These are phyloP conservation scores for Aspergillus versicolor DNA, from an alignment of 2,329 filamentous ascomycete species.

Conservation along the genomic window DNA sequence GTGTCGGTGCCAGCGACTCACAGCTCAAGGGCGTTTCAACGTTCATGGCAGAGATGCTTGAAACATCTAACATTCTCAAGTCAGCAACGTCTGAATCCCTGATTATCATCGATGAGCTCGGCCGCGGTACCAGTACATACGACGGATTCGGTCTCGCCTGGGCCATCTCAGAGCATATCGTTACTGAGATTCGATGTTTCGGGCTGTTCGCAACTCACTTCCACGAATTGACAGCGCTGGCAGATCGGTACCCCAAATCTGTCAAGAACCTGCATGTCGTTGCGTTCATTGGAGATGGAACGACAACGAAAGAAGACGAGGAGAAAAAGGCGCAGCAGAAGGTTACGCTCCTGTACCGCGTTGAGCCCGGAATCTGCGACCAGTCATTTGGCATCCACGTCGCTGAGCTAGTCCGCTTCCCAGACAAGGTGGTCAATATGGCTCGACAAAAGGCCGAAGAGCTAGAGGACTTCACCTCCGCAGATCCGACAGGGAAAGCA, in stretches of 20 bases:
- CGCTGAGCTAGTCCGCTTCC: constrained; percentile 92
- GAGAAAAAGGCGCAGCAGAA: constrained; percentile 62
- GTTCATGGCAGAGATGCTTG: constrained; percentile 99
- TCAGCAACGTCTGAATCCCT: constrained; percentile 91
- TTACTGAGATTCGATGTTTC: constrained; percentile 91
- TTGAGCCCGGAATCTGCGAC: constrained; percentile 91
- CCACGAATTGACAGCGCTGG: constrained; percentile 91
- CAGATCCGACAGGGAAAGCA: constrained; percentile 47
- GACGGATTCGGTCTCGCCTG: constrained; percentile 98
- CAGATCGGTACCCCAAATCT: constrained; percentile 74
- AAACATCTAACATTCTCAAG: constrained; percentile 97
- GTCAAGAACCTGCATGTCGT: constrained; percentile 95
- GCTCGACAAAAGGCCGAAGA: constrained; percentile 98
- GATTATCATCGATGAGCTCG: constrained; percentile 98
- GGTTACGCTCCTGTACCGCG: constrained; percentile 95
- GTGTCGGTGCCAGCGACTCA: constrained; percentile 92
- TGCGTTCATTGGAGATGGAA: constrained; percentile 72
- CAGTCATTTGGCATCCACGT: constrained; percentile 99
- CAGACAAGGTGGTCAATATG: constrained; percentile 97
- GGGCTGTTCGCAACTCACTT: constrained; percentile 97
- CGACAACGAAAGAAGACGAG: constrained; percentile 45
- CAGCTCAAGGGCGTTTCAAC: constrained; percentile 97
- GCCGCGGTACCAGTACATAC: constrained; percentile 94
- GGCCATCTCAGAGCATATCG: constrained; percentile 97
- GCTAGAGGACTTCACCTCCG: constrained; percentile 77